A percentile compares a stretch with the other conserved stretches of the same genome.
Conservation (phyloP, 169 alveolate species). For the Neospora caninum region DNA sequence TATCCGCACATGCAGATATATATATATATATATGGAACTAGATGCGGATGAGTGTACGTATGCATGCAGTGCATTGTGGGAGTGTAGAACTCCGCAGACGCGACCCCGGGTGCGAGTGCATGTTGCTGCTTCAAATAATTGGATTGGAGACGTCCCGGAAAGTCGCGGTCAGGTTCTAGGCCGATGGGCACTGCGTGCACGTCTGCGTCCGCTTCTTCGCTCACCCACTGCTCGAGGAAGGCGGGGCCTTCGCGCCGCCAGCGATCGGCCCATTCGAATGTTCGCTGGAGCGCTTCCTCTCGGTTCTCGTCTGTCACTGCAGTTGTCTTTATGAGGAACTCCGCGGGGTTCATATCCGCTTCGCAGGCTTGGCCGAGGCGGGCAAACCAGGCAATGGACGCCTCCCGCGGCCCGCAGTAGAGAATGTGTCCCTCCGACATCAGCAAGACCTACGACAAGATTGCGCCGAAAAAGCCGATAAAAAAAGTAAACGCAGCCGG, state of each 20-base stretch:
- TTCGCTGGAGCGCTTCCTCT: conserved; percentile 24
- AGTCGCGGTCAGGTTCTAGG: no score
- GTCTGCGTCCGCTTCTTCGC: no score
- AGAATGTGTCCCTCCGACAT: conserved; percentile 68
- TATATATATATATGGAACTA: not conserved
- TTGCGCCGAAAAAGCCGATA: not conserved
- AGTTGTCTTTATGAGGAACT: conserved; percentile 34
- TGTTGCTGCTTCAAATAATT: no score
- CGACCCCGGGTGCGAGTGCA: no score
- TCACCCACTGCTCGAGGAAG: conserved; percentile 53
- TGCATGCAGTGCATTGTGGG: no score
- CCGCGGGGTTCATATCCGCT: conserved; percentile 64
- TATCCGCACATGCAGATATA: not conserved
- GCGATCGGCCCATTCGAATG: conserved; percentile 41
- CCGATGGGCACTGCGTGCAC: no score
- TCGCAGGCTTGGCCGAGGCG: conserved; percentile 53
- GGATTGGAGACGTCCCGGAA: no score
- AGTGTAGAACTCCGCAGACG: no score
- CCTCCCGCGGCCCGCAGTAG: conserved; percentile 67
- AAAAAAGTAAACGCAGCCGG: no score
- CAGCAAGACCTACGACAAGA: conserved; percentile 47
- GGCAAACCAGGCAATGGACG: conserved; percentile 57
- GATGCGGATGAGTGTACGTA: no score
- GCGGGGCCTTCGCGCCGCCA: conserved; percentile 43
- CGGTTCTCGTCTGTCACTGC: conserved; percentile 27